Evolutionary conservation across 495 filamentous ascomycete species (phyloP).

Genomic region (Aspergillus diversus): DNA sequence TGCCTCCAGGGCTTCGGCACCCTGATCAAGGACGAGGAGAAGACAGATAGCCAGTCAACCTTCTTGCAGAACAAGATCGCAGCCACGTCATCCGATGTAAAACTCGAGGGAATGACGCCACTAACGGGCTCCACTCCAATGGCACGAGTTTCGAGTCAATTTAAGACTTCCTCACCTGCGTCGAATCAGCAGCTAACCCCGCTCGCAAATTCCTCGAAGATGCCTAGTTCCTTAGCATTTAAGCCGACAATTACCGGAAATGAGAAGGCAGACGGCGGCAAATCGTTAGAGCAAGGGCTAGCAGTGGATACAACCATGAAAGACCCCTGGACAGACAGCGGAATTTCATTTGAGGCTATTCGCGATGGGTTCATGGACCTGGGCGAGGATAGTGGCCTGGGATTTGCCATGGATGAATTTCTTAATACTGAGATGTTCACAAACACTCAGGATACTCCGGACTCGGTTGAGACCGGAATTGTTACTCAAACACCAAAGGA

Average conservation of each 20-base stretch:
- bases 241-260: slow-evolving; percentile 36
- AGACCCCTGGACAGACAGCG: slow-evolving; percentile 48
- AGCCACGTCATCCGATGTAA: slow-evolving; percentile 34
- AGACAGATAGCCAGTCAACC: slow-evolving; percentile 30
- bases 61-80: slow-evolving; percentile 31
- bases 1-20: slow-evolving; percentile 48
- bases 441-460: slow-evolving; percentile 46
- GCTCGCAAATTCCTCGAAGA: slow-evolving; percentile 37
- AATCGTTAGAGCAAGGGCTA: slow-evolving; percentile 24
- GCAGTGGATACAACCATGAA: slow-evolving; percentile 22
- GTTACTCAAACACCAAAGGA: slow-evolving; percentile 46
- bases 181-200: slow-evolving; percentile 50
- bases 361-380: slow-evolving; percentile 46
- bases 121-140: slow-evolving; percentile 45
- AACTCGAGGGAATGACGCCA: slow-evolving; percentile 43
- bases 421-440: slow-evolving; percentile 49
- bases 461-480: slow-evolving; percentile 40
- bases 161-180: slow-evolving; percentile 46
- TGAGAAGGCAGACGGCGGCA: slow-evolving; percentile 34
- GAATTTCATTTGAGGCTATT: slow-evolving; percentile 46
- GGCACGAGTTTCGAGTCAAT: slow-evolving; percentile 42
- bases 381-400: slow-evolving; percentile 32
- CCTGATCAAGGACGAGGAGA: slow-evolving; percentile 41
- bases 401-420: slow-evolving; percentile 45
- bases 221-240: slow-evolving; percentile 24